Evolutionary conservation across 2,329 filamentous ascomycete species (phyloP).

Genomic region (Botryotinia calthae): DNA sequence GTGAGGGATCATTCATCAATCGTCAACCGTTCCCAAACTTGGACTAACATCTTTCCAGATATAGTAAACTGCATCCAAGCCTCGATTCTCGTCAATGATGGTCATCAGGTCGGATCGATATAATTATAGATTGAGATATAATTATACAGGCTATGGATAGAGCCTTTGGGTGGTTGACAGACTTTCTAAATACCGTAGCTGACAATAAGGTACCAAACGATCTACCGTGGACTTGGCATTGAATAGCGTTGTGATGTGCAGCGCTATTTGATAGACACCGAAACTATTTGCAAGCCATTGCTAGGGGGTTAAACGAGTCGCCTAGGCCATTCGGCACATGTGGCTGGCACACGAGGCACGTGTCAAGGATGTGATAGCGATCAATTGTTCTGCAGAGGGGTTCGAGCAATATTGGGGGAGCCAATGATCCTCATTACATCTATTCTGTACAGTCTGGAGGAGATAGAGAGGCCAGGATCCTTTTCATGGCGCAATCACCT

Average conservation of each 20-base stretch:
- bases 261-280: background rate
- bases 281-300: background rate
- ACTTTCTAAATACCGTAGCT: background rate
- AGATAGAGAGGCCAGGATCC: background rate
- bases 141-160: background rate
- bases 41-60: background rate
- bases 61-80: background rate
- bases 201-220: background rate
- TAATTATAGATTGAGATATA: background rate
- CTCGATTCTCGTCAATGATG: background rate
- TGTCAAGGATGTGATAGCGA: background rate
- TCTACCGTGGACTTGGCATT: background rate
- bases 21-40: background rate
- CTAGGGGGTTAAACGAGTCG: background rate
- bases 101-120: background rate
- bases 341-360: background rate
- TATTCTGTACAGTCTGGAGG: background rate
- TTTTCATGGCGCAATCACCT: background rate
- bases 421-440: background rate
- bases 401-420: background rate
- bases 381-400: background rate
- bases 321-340: background rate
- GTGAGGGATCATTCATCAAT: background rate
- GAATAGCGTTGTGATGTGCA: conserved; percentile 3
- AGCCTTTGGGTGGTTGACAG: background rate